phyloP scores from a whole-genome alignment of 208 protist genomes.

The Dictyostelium gargantuum region DNA sequence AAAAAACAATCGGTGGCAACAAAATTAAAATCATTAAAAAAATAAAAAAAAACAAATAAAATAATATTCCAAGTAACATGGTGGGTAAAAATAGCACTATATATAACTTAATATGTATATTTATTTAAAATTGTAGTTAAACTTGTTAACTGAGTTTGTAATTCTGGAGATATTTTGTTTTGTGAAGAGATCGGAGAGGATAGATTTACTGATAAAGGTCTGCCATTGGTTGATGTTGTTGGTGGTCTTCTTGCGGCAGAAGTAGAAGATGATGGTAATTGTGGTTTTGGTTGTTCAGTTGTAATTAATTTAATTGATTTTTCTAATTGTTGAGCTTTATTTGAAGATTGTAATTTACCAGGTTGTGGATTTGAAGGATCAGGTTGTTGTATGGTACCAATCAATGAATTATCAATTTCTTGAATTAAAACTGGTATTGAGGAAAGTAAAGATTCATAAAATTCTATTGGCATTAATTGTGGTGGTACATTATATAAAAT shows the following conservation, averaged over 20 bases:
- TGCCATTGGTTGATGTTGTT: background rate
- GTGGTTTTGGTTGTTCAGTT: background rate
- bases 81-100: too few species aligned
- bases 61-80: too few species aligned
- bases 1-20: background rate
- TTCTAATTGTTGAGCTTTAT: background rate
- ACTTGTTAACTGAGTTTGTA: background rate
- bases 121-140: conserved; percentile 49
- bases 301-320: conserved; percentile 14
- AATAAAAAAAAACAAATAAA: background rate
- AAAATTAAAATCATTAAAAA: background rate
- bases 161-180: background rate
- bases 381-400: conserved; percentile 37
- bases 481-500: conserved; percentile 19
- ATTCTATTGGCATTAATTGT: background rate
- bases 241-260: background rate
- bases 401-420: conserved; percentile 41
- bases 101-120: conserved; percentile 32
- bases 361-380: background rate
- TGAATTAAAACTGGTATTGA: conserved; percentile 17
- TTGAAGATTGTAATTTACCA: conserved; percentile 25
- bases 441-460: background rate
- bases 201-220: background rate
- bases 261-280: background rate
- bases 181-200: background rate